Conservation (phyloP, 1,139 yeast species). For the Debaryomyces coudertii region DNA sequence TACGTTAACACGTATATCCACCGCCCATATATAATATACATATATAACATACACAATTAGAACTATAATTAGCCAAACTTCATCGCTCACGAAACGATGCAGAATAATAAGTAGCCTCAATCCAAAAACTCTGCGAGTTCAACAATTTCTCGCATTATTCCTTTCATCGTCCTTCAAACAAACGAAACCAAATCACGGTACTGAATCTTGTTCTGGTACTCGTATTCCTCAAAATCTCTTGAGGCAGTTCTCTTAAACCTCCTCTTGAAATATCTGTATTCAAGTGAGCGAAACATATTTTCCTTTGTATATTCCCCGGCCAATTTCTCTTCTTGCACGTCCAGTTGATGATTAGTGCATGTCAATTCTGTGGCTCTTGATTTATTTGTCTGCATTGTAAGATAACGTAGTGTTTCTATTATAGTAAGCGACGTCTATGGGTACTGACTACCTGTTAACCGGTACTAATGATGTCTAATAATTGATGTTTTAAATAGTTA, state of each 20-base stretch:
- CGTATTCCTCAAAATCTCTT: conserved; percentile 5
- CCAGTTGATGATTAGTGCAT: background rate
- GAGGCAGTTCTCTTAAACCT: background rate
- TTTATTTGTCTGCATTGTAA: background rate
- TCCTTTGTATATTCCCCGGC: background rate
- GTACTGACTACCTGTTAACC: background rate
- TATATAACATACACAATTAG: conserved; percentile 1
- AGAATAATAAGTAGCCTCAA: background rate
- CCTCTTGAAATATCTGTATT: background rate
- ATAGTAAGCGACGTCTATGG: background rate
- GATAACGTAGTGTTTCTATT: too few species aligned
- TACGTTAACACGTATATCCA: background rate
- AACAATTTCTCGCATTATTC: background rate
- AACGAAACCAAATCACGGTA: conserved; percentile 8
- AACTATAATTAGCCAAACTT: background rate
- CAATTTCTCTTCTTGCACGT: background rate
- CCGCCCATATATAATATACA: background rate
- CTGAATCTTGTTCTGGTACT: conserved; percentile 8
- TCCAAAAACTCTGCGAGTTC: too few species aligned
- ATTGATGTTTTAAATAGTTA: background rate
- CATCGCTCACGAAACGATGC: background rate
- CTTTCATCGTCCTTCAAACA: conserved; percentile 1
- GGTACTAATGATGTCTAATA: background rate
- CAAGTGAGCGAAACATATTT: conserved; percentile 4
- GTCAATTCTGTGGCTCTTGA: background rate